A percentile compares a stretch with the other conserved stretches of the same genome.
phyloP scores from a whole-genome alignment of 345 rosid species.

The Toxicodendron radicans region DNA sequence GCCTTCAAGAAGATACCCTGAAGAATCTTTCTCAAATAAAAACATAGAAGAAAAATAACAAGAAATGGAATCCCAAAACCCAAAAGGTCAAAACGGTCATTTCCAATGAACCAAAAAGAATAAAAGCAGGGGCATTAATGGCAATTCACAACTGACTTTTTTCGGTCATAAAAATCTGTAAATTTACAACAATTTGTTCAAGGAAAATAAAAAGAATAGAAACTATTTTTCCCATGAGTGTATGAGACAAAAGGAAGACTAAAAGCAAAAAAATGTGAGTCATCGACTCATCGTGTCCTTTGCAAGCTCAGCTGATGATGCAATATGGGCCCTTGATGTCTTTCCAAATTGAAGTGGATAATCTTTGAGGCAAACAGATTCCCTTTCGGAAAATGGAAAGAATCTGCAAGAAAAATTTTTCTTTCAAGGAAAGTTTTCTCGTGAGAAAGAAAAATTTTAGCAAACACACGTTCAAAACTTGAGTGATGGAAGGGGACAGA shows the following conservation, averaged over 20 bases:
- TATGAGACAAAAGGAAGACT: conserved; percentile 8
- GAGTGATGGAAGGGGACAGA: not conserved
- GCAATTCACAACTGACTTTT: not conserved
- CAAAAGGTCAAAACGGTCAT: not conserved
- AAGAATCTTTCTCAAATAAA: too few relatives aligned
- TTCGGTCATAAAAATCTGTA: not conserved
- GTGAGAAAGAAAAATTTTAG: not conserved
- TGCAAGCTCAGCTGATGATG: conserved; percentile 10
- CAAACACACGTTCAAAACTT: not conserved
- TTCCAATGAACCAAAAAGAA: not conserved
- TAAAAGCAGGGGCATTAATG: not conserved
- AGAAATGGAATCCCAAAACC: not conserved
- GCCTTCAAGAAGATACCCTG: too few relatives aligned
- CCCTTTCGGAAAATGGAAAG: not conserved
- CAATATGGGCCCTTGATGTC: conserved; percentile 10
- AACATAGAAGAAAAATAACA: too few relatives aligned
- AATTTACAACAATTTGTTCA: not conserved
- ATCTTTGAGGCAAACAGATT: not conserved
- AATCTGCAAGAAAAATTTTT: not conserved
- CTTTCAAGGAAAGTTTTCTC: not conserved
- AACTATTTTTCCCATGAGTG: not conserved
- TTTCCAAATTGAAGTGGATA: not conserved
- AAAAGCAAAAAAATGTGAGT: not conserved
- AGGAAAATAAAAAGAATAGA: conserved; percentile 4
- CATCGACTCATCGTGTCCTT: conserved; percentile 7